Evolutionary conservation across 73 alveolate species (phyloP), one percentile per base, ranked within the genome.

Genomic region (Symbiodinium natans): DNA sequence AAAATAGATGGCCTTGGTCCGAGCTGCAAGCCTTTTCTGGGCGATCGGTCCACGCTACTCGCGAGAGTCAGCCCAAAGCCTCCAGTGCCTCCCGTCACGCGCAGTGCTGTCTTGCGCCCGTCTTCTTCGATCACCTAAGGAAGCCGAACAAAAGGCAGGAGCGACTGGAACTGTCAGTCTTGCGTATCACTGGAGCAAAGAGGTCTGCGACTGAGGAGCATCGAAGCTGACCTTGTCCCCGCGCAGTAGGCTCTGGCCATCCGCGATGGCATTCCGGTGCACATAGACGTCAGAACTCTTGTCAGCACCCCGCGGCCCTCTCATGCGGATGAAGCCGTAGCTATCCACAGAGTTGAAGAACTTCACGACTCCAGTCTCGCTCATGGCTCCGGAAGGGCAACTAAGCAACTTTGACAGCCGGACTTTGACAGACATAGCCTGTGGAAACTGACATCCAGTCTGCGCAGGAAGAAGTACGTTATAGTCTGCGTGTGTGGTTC

Each of bases 61-160:
- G 86, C 85, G 25, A 63, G 10, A 41, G 95, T 88, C 43, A 88
- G 86, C 42, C 95, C 95, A 39, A 25, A 88, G 56, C 95, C 95
- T 3, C 95, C 95, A 11, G 95, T 40, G 73, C 95, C 95, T 13
- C 95, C 95, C 2, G 95, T 88, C 38, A 88, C 95, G 21, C 95
- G 95, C 85, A 63, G 36, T 56, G 95, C 95, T 25, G 41, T 27
- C 38, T 56, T 56, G 71, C 95, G 95, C n/a, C 54, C 73, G 13
- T 88, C 95, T 34, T 88, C 95, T 36, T 88, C 86, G 36, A 88
- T 38, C 74, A 63, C 95, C 95, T 88, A n/a, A 11, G 39, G 40
- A 34, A 52, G 71, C n/a, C 71, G 71, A 52, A 29, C 71, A 8
- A n/a, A n/a, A n/a, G n/a, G n/a, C n/a, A n/a, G n/a, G n/a, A n/a